Base-by-base conservation (phyloP, 2,329 filamentous ascomycete species). In the Fusarium redolens region DNA sequence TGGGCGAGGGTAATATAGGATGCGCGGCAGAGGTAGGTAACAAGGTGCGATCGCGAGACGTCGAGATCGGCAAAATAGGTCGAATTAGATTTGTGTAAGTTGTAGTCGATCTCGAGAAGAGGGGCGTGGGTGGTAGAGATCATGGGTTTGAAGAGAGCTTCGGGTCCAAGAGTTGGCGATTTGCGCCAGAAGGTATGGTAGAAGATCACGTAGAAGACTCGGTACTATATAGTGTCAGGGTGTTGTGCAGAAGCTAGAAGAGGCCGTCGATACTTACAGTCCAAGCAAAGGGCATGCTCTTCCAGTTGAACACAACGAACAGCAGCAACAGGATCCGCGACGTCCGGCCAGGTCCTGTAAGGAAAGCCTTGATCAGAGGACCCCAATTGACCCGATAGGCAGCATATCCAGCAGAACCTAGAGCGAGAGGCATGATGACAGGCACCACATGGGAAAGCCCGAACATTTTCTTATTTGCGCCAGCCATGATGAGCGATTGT, bases 31-130 rank as follows among this genome's bases (percentile, higher is more conserved):
- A 95, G 83, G 73, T 91, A 89, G 54, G 91, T 92, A 59, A 97
- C 90, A 13, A 96, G 89, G 72, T 97, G 93, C 1, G 93, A 93
- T 63, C 96, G 92, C 43, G 92, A 90, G 67, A 96, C 89, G 82
- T 97, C 95, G 73, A 97, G 90, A 82, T 97, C 94, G 73, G 91
- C 86, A 80, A 97, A 97, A 85, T 97, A 97, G 35, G 95, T 97
- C 75, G 89, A 90, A 84, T 95, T 94, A 69, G 91, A 91, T 81
- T 95, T 95, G 86, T 96, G 93, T 47, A 94, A 79, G 83, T 96
- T 96, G 85, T 95, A 94, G 83, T 97, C 95, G 77, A 92, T 94
- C 83, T 97, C 94, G 75, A 93, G 87, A 60, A 93, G 83, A 2
- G 93, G 89, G 18, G 92, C 89, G 78, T 91, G 89, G 11, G 92